phyloP scores from a whole-genome alignment of 164 flowering plant species.

The Paratinospora sagittata region DNA sequence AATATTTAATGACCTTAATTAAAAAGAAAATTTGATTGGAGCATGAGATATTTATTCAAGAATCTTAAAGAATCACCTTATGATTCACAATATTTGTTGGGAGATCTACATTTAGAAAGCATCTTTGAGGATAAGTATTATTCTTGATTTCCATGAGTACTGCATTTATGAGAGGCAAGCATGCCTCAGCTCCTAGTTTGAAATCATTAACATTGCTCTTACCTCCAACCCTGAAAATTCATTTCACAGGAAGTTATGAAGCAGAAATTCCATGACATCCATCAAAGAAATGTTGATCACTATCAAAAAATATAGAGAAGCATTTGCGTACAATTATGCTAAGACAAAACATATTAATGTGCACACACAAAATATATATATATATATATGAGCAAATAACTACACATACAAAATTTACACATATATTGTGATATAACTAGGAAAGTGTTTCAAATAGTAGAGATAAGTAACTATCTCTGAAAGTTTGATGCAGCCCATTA shows the following conservation, averaged over 20 bases:
- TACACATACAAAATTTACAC: too few species aligned
- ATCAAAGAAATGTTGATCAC: not conserved
- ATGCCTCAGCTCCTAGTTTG: constrained; percentile 73
- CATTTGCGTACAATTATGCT: not conserved
- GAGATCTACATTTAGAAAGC: constrained; percentile 73
- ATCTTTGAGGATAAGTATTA: constrained; percentile 41
- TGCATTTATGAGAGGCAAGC: constrained; percentile 67
- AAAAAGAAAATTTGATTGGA: not conserved
- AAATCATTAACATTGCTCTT: constrained; percentile 58
- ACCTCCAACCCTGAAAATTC: constrained; percentile 58
- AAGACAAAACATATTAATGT: not conserved
- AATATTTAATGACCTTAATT: not conserved
- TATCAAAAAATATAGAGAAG: not conserved
- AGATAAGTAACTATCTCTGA: too few species aligned
- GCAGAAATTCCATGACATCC: not conserved
- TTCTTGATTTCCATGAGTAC: constrained; percentile 52
- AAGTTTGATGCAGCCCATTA: too few species aligned
- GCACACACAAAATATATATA: not conserved
- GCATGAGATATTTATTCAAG: constrained; percentile 6
- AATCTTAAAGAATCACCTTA: constrained; percentile 42
- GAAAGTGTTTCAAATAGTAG: too few species aligned
- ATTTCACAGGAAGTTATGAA: constrained; percentile 7
- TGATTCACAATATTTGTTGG: constrained; percentile 63
- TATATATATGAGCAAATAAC: too few species aligned
- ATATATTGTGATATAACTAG: too few species aligned